Base-by-base conservation (phyloP, 208 protist species). In the Angomonas ambiguus region DNA sequence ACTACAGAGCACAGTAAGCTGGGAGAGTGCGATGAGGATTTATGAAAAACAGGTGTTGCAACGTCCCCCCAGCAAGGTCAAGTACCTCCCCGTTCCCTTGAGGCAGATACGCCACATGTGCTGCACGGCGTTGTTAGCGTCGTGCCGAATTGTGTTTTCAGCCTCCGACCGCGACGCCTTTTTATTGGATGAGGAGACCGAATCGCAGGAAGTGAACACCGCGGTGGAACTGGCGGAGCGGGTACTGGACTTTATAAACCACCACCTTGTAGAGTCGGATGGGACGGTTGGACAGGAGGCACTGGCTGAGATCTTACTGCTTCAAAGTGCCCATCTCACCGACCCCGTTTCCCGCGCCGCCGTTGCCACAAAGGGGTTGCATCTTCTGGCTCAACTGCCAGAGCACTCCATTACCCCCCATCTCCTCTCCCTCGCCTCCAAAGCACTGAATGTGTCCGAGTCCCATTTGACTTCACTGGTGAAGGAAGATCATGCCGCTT, bases 11-110 rank as follows among this genome's bases (percentile, higher is more conserved):
- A 78, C 72, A 2, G 53, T 34, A 1, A 60, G 77, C 56, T 82
- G 72, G 70, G 30, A 67, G n/a, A 22, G 62, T 30, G 87, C 87
- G 6, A 41, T 88, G 11, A 20, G 27, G 6, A 76, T 85, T 25
- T 93, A 79, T 42, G 28, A 74, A 20, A 67, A 76, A 18, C 69
- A 79, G 16, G 79, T 88, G 31, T 28, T 0, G 20, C 58, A 67
- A 5, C 78, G 87, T 1, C 59, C 69, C 1, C 67, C 53, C 1
- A 69, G 72, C 20, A 62, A 61, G 2, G 51, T 92, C 27, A 76
- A 77, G 24, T 80, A 80, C 32, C 62, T 92, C 0, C 86, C 86
- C 28, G 76, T 92, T 34, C 80, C 86, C 0, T 42, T 92, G 6
- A 76, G 86, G 1, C 82, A 89, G 62, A 80, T 68, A 32, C 71